phyloP scores from a whole-genome alignment of 129 eudicot genomes.

The Solidago caesia region DNA sequence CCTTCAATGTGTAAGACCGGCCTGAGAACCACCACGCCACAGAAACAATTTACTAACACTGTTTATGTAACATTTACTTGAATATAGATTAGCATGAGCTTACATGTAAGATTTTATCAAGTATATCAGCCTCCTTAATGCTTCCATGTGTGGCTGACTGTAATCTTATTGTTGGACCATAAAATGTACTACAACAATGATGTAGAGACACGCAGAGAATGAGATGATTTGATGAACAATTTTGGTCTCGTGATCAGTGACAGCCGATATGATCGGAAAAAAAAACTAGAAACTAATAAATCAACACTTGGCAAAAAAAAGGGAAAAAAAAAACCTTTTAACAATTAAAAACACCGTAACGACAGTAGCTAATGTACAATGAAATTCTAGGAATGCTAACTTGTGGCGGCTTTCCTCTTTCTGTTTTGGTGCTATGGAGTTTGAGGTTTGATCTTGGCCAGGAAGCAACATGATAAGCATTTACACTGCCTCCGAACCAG shows the following conservation, averaged over 20 bases:
- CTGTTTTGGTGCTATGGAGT: constrained; percentile 10
- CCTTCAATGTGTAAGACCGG: constrained; percentile 25
- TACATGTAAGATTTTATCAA: too few relatives aligned
- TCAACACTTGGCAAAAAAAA: not conserved
- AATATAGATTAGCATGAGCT: not conserved
- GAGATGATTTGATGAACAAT: not conserved
- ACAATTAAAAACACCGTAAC: constrained; percentile 23
- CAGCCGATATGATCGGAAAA: constrained; percentile 15
- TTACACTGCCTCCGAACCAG: constrained; percentile 19
- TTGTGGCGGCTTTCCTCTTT: constrained; percentile 8
- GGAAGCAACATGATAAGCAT: constrained; percentile 4
- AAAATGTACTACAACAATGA: too few relatives aligned
- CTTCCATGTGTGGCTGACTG: not conserved
- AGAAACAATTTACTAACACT: not conserved
- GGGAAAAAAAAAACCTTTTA: constrained; percentile 7
- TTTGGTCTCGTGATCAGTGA: constrained; percentile 28
- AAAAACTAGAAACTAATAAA: not conserved
- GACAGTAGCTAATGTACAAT: constrained; percentile 26
- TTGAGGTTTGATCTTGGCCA: constrained; percentile 16
- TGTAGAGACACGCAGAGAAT: too few relatives aligned
- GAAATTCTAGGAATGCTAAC: constrained; percentile 5
- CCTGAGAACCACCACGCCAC: constrained; percentile 19
- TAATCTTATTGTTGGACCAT: not conserved
- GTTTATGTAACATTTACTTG: not conserved
- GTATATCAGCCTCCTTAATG: not conserved